These are phyloP conservation scores for Jaapia argillacea DNA, from an alignment of 768 basidiomycete species.

Conservation along the genomic window DNA sequence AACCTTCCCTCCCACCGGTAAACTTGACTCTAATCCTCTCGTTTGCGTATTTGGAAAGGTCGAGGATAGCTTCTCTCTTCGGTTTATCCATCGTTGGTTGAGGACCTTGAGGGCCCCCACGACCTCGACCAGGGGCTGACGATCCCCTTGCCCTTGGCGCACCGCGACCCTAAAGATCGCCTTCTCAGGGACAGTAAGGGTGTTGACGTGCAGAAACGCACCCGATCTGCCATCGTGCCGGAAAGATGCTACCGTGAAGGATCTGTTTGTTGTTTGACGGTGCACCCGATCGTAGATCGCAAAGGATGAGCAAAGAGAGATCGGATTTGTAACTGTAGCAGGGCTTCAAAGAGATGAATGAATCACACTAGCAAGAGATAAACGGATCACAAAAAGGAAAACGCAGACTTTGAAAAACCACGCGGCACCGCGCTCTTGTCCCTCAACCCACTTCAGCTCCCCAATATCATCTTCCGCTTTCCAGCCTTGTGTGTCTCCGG, in stretches of 20 bases:
- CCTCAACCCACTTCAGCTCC: conserved; percentile 16
- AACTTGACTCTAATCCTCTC: conserved; percentile 93
- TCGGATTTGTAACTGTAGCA: too few relatives aligned
- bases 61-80: conserved; percentile 89
- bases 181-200: conserved; percentile 14
- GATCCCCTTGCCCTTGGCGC: conserved; percentile 34
- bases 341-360: too few relatives aligned
- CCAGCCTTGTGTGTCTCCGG: conserved; percentile 7
- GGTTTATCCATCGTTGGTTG: conserved; percentile 60
- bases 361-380: too few relatives aligned
- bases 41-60: conserved; percentile 90
- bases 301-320: too few relatives aligned
- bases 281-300: too few relatives aligned
- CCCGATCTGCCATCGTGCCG: conserved; percentile 49
- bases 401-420: conserved; percentile 11
- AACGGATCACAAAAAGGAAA: too few relatives aligned
- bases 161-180: conserved; percentile 51
- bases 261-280: too few relatives aligned
- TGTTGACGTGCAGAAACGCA: conserved; percentile 22
- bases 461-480: conserved; percentile 7
- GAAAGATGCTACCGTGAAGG: conserved; percentile 5
- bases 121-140: conserved; percentile 36
- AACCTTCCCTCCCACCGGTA: conserved; percentile 95
- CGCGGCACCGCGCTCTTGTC: conserved; percentile 13
- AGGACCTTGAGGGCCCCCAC: conserved; percentile 35